Conservation (phyloP, 2,329 filamentous ascomycete species). For the Exophiala bonariae region DNA sequence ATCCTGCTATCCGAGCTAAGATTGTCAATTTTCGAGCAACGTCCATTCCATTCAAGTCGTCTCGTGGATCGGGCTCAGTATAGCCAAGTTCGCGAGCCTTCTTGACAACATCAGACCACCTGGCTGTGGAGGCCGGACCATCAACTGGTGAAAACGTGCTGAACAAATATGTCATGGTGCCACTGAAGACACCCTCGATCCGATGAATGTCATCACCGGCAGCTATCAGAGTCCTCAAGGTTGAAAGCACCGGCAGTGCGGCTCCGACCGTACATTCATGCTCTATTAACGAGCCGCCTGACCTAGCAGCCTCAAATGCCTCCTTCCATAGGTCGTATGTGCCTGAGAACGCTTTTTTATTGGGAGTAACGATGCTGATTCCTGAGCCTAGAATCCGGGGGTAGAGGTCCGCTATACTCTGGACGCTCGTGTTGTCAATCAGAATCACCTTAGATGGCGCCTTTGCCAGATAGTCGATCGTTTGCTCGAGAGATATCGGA, state of each 20-base stretch:
- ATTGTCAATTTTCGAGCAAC: constrained; percentile 98
- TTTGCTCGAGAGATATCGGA: no score
- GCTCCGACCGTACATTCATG: no score
- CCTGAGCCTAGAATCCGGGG: constrained; percentile 76
- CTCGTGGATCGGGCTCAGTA: constrained; percentile 82
- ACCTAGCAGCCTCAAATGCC: constrained; percentile 59
- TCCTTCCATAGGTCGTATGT: constrained; percentile 78
- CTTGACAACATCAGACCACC: constrained; percentile 67
- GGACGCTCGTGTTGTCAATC: constrained; percentile 93
- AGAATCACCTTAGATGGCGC: constrained; percentile 78
- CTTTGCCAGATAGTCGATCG: constrained; percentile 62
- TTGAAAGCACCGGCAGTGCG: no score
- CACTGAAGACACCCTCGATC: no score
- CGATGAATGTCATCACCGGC: no score
- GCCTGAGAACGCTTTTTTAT: constrained; percentile 96
- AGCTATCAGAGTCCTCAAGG: no score
- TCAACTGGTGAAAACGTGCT: no score
- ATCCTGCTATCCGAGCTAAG: constrained; percentile 77
- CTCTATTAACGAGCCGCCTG: no score
- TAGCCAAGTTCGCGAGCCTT: constrained; percentile 92
- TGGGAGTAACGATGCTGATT: constrained; percentile 89
- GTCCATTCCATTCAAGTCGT: constrained; percentile 82
- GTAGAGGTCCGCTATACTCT: constrained; percentile 79
- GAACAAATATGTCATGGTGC: no score
- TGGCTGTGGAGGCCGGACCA: no score